These are phyloP conservation scores for Limonium bicolor DNA, from an alignment of 148 eudicot genomes.

Conservation along the genomic window DNA sequence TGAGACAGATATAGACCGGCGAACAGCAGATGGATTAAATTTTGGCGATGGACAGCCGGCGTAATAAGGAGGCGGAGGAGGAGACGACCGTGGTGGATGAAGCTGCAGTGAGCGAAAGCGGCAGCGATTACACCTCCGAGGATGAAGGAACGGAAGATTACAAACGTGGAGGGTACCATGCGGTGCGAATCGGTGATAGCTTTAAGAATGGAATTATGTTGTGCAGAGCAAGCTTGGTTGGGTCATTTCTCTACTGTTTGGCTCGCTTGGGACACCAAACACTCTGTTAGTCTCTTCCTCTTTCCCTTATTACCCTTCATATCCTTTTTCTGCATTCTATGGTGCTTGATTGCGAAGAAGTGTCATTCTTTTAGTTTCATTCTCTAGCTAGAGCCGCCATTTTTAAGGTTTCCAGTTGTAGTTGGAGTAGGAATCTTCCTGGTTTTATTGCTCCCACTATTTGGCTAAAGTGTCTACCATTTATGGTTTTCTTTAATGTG, in stretches of 20 bases:
- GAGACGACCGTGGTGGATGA: conserved; percentile 11
- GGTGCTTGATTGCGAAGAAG: no score
- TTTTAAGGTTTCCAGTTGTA: no score
- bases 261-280: conserved; percentile 73
- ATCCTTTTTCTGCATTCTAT: background rate
- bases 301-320: background rate
- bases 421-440: no score
- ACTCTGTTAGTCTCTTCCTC: conserved; percentile 26
- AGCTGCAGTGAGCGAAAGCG: conserved; percentile 22
- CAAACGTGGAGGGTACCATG: conserved; percentile 56
- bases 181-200: conserved; percentile 48
- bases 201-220: conserved; percentile 49
- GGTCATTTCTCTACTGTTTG: conserved; percentile 92
- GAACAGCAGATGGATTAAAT: no score
- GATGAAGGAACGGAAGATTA: conserved; percentile 48
- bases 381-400: no score
- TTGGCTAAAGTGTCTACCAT: no score
- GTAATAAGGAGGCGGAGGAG: conserved; percentile 8
- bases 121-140: conserved; percentile 42
- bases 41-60: conserved; percentile 5
- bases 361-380: no score
- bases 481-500: no score
- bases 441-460: no score
- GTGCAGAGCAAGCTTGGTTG: conserved; percentile 85
- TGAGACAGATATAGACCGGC: no score